Conservation (phyloP, 192 early-diverging fungal genomes). For the Dispira simplex region DNA sequence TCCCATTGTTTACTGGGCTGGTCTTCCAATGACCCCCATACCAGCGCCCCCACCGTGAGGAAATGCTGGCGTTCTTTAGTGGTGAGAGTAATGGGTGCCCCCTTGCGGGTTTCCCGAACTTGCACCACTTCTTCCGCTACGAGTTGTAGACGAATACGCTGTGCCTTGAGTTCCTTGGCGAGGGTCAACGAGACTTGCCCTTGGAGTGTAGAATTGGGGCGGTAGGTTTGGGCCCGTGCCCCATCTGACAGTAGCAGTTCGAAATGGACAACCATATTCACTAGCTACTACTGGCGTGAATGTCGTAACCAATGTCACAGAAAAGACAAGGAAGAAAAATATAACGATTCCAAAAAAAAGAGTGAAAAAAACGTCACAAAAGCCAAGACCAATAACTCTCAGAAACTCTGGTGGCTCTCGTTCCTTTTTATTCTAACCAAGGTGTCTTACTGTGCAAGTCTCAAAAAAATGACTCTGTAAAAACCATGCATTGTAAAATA, state of each 20-base stretch:
- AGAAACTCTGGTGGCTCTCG: too few species aligned
- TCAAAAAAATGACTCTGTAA: too few species aligned
- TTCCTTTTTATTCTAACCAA: too few species aligned
- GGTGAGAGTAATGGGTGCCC: conserved; percentile 3
- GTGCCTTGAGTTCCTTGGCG: background rate
- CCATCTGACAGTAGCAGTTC: conserved; percentile 1
- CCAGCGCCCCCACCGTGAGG: background rate
- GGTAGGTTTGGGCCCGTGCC: background rate
- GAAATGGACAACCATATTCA: conserved; percentile 6
- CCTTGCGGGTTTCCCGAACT: conserved; percentile 9
- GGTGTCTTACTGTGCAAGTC: too few species aligned
- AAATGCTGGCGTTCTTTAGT: conserved; percentile 7
- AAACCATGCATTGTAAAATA: too few species aligned
- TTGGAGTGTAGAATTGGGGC: background rate
- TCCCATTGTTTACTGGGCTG: conserved; percentile 6
- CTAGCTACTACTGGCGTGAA: too few species aligned
- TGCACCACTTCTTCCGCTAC: conserved; percentile 8
- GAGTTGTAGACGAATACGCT: conserved; percentile 8
- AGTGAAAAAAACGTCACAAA: too few species aligned
- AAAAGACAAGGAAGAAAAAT: too few species aligned
- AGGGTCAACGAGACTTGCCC: conserved; percentile 9
- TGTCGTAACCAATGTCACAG: too few species aligned
- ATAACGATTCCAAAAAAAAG: too few species aligned
- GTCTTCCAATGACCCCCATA: conserved; percentile 3
- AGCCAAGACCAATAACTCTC: too few species aligned